Evolutionary conservation across 2,329 filamentous ascomycete species (phyloP).

Genomic region (Aspergillus sp.): DNA sequence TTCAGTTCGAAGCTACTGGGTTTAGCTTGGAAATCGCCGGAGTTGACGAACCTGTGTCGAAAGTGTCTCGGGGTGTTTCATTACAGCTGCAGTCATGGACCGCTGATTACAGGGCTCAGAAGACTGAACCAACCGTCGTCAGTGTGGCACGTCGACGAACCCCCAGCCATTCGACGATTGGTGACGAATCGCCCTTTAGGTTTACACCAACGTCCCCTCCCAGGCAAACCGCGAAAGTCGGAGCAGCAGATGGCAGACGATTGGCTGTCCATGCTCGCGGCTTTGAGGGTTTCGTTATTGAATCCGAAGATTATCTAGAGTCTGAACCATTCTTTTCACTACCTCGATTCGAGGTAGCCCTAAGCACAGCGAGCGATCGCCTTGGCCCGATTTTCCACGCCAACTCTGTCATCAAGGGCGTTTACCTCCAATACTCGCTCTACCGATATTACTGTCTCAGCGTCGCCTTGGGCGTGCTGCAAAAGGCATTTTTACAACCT

Average conservation of each 20-base stretch:
- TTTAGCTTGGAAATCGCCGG: slow-evolving; percentile 91
- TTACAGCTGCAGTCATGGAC: slow-evolving; percentile 87
- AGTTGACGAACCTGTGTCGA: slow-evolving; percentile 80
- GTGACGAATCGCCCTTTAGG: slow-evolving; percentile 64
- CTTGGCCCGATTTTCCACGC: slow-evolving; percentile 88
- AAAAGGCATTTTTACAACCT: slow-evolving; percentile 63
- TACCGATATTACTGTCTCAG: slow-evolving; percentile 91
- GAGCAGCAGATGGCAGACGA: slow-evolving; percentile 74
- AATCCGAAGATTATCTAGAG: slow-evolving; percentile 82
- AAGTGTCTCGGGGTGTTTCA: slow-evolving; percentile 79
- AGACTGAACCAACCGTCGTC: slow-evolving; percentile 60
- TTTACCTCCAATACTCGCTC: slow-evolving; percentile 87
- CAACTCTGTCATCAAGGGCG: slow-evolving; percentile 76
- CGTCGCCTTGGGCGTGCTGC: slow-evolving; percentile 76
- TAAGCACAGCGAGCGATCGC: slow-evolving; percentile 82
- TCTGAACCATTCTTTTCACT: slow-evolving; percentile 83
- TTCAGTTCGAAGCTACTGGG: slow-evolving; percentile 83
- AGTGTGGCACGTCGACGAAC: slow-evolving; percentile 68
- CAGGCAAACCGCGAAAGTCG: slow-evolving; percentile 40
- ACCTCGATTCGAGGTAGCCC: slow-evolving; percentile 82
- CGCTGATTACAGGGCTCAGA: slow-evolving; percentile 84
- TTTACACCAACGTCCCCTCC: slow-evolving; percentile 57
- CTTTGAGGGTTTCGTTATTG: slow-evolving; percentile 87
- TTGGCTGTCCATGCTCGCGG: slow-evolving; percentile 80
- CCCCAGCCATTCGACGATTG: slow-evolving; percentile 69